Base-by-base conservation (phyloP, 2,329 filamentous ascomycete genomes). In the Kalaharituber pfeilii region DNA sequence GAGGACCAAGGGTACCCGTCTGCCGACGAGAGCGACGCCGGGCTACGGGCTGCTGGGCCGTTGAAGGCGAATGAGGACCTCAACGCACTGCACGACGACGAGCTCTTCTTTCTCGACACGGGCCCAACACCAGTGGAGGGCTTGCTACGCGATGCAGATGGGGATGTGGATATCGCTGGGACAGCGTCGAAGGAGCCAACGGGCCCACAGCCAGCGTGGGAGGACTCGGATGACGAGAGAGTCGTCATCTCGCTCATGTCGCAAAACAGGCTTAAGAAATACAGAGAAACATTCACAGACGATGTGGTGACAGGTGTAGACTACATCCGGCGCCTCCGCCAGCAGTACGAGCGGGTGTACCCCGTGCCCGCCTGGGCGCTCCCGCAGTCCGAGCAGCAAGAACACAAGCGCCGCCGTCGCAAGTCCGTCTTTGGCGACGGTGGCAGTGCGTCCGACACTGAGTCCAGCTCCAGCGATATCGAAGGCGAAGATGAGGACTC, bases 141-240 rank as follows among this genome's bases (percentile, higher is more conserved):
- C 3, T 62, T 65, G 5, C 59, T 64, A 6, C 59, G 64, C 27
- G 53, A 58, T 36, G n/a, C 25, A 13, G 13, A 15, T 11, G 25
- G 22, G 53, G 57, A 26, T 53, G 60, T 24, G 59, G 61, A 25
- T 18, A 57, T 51, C 36, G 36, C 11, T 36, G n/a, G 33, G 54
- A 56, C 9, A 56, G 60, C n/a, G 65, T 15, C 5, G 22, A 22
- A 27, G 15, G 42, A 9, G 24, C 15, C 15, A 13, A 22, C 15
- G 18, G 42, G 1, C 60, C 71, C 75, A 42, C 71, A 72, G 20
- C 75, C 81, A 2, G 84, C 80, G 1, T 98, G 91, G 91, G 80
- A 88, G 62, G 91, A 98, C 67, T 96, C 88, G 68, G 91, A 98
- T 64, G 91, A 98, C 65, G 91, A 96, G 65, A 78, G 85, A 53